Percentiles rank a stretch among this genome's conserved stretches.
Evolutionary conservation across 345 rosid genomes (phyloP).

Genomic region (Acer campestre): DNA sequence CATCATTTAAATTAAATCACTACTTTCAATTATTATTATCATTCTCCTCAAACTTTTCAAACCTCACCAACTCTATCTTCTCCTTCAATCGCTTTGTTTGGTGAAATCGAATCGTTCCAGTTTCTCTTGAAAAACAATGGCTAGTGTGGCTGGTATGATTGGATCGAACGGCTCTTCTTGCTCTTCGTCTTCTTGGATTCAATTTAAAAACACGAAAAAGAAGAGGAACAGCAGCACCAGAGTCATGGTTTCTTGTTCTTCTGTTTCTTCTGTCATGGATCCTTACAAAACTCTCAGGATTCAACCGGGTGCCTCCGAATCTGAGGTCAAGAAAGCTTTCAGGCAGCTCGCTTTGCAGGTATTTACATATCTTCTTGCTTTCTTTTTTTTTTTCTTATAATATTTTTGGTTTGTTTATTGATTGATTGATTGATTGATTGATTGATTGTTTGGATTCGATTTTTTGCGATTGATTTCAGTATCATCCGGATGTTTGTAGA

Average conservation of each 20-base stretch:
- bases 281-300: constrained; percentile 72
- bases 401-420: neutral
- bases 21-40: no score
- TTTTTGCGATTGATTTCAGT: constrained; percentile 41
- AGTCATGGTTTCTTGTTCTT: constrained; percentile 33
- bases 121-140: neutral
- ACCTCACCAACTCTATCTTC: no score
- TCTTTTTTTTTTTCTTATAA: neutral
- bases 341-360: constrained; percentile 86
- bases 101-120: no score
- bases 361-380: neutral
- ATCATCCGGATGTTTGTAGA: constrained; percentile 98
- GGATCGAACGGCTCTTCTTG: constrained; percentile 50
- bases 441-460: neutral
- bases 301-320: constrained; percentile 77
- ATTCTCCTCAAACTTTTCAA: no score
- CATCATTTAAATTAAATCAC: no score
- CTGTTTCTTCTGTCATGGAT: constrained; percentile 57
- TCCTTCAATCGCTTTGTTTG: no score
- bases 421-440: neutral
- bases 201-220: constrained; percentile 38
- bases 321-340: constrained; percentile 89
- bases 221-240: constrained; percentile 28
- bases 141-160: constrained; percentile 30
- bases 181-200: constrained; percentile 47